phyloP scores from a whole-genome alignment of 805 yeast species.

The Kodamaea sagamina region DNA sequence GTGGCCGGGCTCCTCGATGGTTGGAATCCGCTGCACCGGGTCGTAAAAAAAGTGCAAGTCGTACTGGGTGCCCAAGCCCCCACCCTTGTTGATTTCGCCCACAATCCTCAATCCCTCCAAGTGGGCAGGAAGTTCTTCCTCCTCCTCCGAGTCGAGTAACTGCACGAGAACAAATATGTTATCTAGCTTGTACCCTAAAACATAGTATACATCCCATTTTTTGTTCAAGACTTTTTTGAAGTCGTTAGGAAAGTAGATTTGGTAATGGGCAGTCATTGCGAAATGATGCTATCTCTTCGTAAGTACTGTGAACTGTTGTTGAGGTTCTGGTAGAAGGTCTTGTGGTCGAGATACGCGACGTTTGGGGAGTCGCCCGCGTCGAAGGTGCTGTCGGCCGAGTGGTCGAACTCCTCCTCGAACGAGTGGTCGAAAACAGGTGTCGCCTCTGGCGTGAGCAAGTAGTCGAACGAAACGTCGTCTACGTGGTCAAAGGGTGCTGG shows the following conservation, averaged over 20 bases:
- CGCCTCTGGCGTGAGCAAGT: neutral
- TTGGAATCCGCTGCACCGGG: conserved; percentile 8
- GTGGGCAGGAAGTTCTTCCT: neutral
- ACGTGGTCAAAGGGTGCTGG: neutral
- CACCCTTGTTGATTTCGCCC: neutral
- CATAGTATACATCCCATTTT: conserved; percentile 1
- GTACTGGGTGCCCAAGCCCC: too few species aligned
- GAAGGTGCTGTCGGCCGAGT: conserved; percentile 1
- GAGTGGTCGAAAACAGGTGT: conserved; percentile 6
- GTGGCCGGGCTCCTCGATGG: conserved; percentile 7
- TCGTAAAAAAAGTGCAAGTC: conserved; percentile 2
- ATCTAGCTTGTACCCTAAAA: conserved; percentile 30
- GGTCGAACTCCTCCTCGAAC: conserved; percentile 11
- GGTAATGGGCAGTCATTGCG: conserved; percentile 23
- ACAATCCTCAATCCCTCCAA: conserved; percentile 6
- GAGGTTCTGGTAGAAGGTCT: conserved; percentile 28
- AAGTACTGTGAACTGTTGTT: conserved; percentile 46
- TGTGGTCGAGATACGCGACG: conserved; percentile 15
- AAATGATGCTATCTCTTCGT: conserved; percentile 41
- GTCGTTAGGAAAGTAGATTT: conserved; percentile 40
- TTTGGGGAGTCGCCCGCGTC: conserved; percentile 6
- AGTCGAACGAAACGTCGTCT: neutral
- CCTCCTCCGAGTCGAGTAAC: neutral
- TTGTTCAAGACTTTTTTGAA: conserved; percentile 19
- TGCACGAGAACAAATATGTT: conserved; percentile 19